Evolutionary conservation across 306 rosid genomes (phyloP).

Genomic region (Oxytropis ochrocephala): DNA sequence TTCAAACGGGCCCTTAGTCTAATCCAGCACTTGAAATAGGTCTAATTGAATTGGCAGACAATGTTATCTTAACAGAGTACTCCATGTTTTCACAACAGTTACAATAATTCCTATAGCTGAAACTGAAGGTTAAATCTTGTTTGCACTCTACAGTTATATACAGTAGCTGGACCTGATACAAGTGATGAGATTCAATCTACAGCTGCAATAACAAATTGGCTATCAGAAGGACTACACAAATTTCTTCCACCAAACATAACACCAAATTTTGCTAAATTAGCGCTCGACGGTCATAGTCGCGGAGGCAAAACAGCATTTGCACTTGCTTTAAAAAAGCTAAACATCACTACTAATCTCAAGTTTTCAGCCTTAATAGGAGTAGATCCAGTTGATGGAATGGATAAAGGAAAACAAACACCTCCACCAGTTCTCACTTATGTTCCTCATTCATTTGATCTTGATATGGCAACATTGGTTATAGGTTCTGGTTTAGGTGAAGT

Average conservation of each 20-base stretch:
- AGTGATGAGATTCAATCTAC: conserved; percentile 51
- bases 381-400: conserved; percentile 90
- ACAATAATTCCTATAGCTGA: background rate
- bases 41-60: too few species aligned
- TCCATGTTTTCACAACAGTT: too few species aligned
- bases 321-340: conserved; percentile 43
- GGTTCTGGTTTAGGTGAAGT: conserved; percentile 72
- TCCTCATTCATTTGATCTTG: conserved; percentile 58
- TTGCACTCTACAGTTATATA: conserved; percentile 49
- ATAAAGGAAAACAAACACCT: conserved; percentile 66
- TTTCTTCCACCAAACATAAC: conserved; percentile 45
- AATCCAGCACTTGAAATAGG: too few species aligned
- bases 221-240: conserved; percentile 44
- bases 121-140: background rate
- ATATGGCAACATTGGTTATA: conserved; percentile 53
- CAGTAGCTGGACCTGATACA: conserved; percentile 57
- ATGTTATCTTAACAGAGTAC: too few species aligned
- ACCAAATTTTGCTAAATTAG: conserved; percentile 50
- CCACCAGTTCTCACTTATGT: conserved; percentile 71
- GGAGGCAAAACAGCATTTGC: conserved; percentile 89
- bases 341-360: conserved; percentile 31
- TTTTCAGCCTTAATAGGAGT: conserved; percentile 73
- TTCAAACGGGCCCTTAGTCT: too few species aligned
- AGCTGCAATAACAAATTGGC: conserved; percentile 65
- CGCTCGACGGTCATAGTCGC: conserved; percentile 73